Percentiles rank a stretch among this genome's conserved stretches.
Conservation (phyloP, 208 protist species). For the Trypanosoma melophagium region DNA sequence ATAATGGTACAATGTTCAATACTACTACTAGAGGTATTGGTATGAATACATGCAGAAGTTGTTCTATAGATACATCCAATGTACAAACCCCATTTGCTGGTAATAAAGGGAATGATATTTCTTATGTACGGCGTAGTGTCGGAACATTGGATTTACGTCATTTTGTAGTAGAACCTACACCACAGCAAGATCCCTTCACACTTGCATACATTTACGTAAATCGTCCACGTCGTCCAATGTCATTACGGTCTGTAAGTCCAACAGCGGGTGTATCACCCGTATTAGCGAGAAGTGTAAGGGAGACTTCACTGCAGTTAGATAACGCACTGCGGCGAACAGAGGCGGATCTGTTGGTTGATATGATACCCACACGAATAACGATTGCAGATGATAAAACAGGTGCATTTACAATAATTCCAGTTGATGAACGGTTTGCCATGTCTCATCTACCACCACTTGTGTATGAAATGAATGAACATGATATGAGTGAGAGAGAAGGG, state of each 20-base stretch:
- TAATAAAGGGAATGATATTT: not conserved
- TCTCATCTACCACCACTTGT: slow-evolving; percentile 21
- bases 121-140: not conserved
- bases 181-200: not conserved
- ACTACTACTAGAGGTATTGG: not conserved
- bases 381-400: slow-evolving; percentile 21
- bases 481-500: not conserved
- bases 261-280: not conserved
- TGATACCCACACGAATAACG: not conserved
- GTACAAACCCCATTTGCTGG: not conserved
- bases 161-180: not conserved
- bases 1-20: too few species aligned
- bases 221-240: not conserved
- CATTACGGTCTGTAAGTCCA: not conserved
- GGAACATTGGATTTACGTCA: not conserved
- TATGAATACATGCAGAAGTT: not conserved
- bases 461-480: slow-evolving; percentile 1
- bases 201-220: not conserved
- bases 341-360: not conserved
- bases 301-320: not conserved
- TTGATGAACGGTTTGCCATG: slow-evolving; percentile 27
- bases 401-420: slow-evolving; percentile 19
- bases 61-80: not conserved
- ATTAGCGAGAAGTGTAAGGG: not conserved
- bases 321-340: not conserved